Base-by-base conservation (phyloP, 169 alveolate genomes). In the Plasmodium relictum region DNA sequence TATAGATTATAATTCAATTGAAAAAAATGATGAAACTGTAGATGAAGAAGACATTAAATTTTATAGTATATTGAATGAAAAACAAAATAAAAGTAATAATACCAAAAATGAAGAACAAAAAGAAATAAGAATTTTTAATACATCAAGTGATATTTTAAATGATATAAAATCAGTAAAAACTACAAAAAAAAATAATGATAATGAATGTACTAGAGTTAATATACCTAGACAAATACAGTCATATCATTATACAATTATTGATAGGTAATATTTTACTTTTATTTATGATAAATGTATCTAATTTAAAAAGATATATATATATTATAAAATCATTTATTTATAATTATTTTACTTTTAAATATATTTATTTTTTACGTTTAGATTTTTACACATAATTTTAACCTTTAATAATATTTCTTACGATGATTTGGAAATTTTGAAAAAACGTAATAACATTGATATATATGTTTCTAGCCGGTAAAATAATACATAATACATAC, bases 151-250 rank as follows among this genome's bases (percentile, higher is more conserved):
- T 31, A 58, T 85, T 24, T 14, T 85, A 41, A 71, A 71, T 42
- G 87, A 85, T 45, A 68, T 85, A 26, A 68, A 85, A 20, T 44
- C 92, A 31, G 74, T 85, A 9, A 68, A 62, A 62, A 85, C 92
- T 12, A 61, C 66, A 20, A 85, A 85, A 85, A 58, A 50, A 48
- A 20, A 48, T 18, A 69, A 59, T 7, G 52, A 24, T 18, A 42
- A 68, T 4, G 18, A n/a, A 22, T 20, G 18, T 16, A 31, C 16
- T 41, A 16, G 7, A 54, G 16, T 24, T 18, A 58, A 37, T 42
- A 71, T 85, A 62, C 92, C 92, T 10, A 85, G 50, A 50, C 74
- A 85, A 54, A 71, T 85, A 20, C 50, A 85, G 50, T 85, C 92
- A 6, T 85, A 85, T 56, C 63, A 85, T 16, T 71, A 85, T 54